A percentile compares a stretch with the other conserved stretches of the same genome.
phyloP scores from a whole-genome alignment of 1,284 basidiomycete genomes.

The Ganoderma resinaceum region DNA sequence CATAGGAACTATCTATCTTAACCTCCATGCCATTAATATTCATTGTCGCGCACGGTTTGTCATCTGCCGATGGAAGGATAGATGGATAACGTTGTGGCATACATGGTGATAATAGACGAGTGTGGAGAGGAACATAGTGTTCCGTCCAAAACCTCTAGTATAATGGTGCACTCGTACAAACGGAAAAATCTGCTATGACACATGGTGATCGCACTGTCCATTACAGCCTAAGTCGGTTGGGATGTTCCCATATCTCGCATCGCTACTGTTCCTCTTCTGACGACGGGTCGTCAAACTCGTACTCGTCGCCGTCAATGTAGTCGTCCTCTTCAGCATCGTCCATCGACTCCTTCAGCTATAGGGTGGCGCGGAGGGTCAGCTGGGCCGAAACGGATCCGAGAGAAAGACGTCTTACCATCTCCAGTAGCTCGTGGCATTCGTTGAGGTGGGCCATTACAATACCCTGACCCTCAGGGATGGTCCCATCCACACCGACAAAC shows the following conservation, averaged over 20 bases:
- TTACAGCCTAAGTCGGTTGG: neutral
- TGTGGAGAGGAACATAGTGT: conserved; percentile 3
- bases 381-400: neutral
- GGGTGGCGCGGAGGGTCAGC: conserved; percentile 7
- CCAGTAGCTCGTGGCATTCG: conserved; percentile 95
- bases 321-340: conserved; percentile 69
- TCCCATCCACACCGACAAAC: conserved; percentile 85
- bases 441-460: conserved; percentile 96
- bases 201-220: neutral
- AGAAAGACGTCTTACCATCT: conserved; percentile 70
- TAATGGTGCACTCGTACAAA: conserved; percentile 23
- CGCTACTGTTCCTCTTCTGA: conserved; percentile 33
- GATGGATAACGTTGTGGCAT: neutral
- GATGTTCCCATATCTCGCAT: conserved; percentile 7
- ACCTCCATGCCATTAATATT: neutral
- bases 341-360: conserved; percentile 81
- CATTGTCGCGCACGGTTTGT: too few relatives aligned
- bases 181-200: neutral
- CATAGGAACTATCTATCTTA: too few relatives aligned
- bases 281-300: conserved; percentile 34
- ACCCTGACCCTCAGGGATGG: conserved; percentile 95
- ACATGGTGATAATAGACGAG: neutral
- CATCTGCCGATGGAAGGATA: neutral
- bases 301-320: conserved; percentile 44
- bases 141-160: conserved; percentile 23